A percentile compares a stretch with the other conserved stretches of the same genome.
phyloP scores from a whole-genome alignment of 179 eudicot species.

The Silene vulgaris region DNA sequence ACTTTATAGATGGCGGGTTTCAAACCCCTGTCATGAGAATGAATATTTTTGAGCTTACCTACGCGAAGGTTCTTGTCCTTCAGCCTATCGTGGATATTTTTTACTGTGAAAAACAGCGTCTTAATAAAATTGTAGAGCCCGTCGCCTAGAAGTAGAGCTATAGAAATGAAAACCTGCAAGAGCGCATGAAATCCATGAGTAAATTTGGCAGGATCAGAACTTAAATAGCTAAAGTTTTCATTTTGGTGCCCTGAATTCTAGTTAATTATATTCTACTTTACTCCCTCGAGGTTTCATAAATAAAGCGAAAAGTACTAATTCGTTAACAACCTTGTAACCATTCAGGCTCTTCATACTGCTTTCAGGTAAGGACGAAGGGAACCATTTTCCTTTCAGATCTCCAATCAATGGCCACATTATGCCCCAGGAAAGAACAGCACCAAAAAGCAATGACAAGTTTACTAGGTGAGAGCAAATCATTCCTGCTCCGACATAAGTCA shows the following conservation, averaged over 20 bases:
- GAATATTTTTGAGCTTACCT: slow-evolving; percentile 22
- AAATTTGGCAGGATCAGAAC: neutral
- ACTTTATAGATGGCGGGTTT: neutral
- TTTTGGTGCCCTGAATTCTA: too few relatives aligned
- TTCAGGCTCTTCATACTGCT: slow-evolving; percentile 85
- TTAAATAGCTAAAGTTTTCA: neutral
- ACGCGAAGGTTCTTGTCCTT: slow-evolving; percentile 34
- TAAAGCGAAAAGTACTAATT: neutral
- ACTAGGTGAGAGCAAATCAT: slow-evolving; percentile 94
- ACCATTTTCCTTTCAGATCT: slow-evolving; percentile 67
- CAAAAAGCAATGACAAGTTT: slow-evolving; percentile 74
- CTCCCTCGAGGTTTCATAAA: neutral
- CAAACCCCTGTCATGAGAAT: too few relatives aligned
- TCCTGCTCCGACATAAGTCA: slow-evolving; percentile 95
- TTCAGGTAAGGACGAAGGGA: slow-evolving; percentile 44
- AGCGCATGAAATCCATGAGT: neutral
- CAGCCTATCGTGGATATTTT: slow-evolving; percentile 37
- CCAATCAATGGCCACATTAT: slow-evolving; percentile 88
- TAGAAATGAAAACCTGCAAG: slow-evolving; percentile 75
- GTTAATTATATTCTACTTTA: too few relatives aligned
- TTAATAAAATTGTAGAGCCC: slow-evolving; percentile 79
- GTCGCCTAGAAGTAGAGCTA: slow-evolving; percentile 79
- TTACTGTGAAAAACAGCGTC: slow-evolving; percentile 49
- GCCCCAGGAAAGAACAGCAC: slow-evolving; percentile 86
- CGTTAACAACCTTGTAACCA: slow-evolving; percentile 67